phyloP scores from a whole-genome alignment of 345 rosid species.

The Eucalyptus marginata region DNA sequence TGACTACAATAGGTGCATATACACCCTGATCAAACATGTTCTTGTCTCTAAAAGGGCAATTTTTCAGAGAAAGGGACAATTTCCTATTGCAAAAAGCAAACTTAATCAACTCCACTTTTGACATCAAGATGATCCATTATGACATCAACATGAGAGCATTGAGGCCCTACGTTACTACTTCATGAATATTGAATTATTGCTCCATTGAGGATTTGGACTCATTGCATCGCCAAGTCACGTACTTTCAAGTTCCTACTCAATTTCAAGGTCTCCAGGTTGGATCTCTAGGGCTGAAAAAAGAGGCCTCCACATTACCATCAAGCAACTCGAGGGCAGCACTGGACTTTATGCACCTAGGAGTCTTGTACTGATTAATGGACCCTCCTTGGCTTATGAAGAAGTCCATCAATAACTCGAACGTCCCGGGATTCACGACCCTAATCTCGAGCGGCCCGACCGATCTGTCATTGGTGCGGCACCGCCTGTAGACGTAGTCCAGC shows the following conservation, averaged over 20 bases:
- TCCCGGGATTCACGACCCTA: conserved; percentile 36
- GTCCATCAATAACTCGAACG: conserved; percentile 54
- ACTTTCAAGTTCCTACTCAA: neutral
- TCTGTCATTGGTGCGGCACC: conserved; percentile 41
- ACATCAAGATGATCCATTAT: neutral
- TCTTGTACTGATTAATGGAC: conserved; percentile 58
- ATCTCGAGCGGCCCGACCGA: conserved; percentile 52
- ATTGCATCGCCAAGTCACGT: neutral
- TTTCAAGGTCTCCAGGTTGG: conserved; percentile 38
- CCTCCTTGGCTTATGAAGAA: conserved; percentile 44
- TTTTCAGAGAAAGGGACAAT: neutral
- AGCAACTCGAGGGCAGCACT: conserved; percentile 35
- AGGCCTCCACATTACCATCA: conserved; percentile 35
- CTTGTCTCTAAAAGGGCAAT: neutral
- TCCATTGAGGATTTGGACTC: neutral
- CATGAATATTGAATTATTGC: neutral
- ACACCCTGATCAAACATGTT: neutral
- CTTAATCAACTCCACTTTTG: neutral
- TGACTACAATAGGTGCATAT: neutral
- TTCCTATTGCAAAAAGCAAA: neutral
- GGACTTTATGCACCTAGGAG: conserved; percentile 55
- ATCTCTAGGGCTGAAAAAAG: conserved; percentile 52
- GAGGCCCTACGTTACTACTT: neutral
- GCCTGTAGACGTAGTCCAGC: conserved; percentile 45
- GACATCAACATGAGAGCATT: neutral